Base-by-base conservation (phyloP, 1,139 yeast genomes). In the Maudiozyma humilis region DNA sequence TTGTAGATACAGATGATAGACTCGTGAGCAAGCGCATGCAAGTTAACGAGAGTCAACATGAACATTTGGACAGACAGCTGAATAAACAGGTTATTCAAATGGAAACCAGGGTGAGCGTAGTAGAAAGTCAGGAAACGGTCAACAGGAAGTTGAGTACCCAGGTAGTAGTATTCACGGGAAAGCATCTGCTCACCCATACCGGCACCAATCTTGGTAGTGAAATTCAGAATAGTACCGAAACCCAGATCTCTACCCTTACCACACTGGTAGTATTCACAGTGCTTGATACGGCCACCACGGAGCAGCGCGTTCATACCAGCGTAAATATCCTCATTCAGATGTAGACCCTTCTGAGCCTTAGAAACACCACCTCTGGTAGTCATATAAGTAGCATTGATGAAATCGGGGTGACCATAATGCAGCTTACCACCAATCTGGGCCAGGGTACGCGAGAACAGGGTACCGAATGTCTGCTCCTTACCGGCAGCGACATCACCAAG, bases 151-250 rank as follows among this genome's bases (percentile, higher is more conserved):
- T 91, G 98, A 48, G 98, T 91, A 57, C 97, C 96, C 66, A 91
- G 75, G 68, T 91, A 91, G 71, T 89, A 91, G 72, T 91, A 91
- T 70, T 91, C 98, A 73, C 98, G 84, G 46, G 96, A 88, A 63
- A 91, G 75, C 93, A 91, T 89, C 71, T 91, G 98, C 70, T 91
- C 98, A 71, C 98, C 98, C 98, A 91, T 91, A 84, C 98, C 98
- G 60, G 97, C 95, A 75, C 98, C 98, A 80, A 91, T 91, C 76
- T 91, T 91, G 50, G 98, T 91, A 30, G 97, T 91, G 80, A 91
- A 91, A 71, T 91, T 91, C 74, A 91, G 79, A 76, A 91, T 88
- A 36, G 98, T 89, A 51, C 96, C 96, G 68, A 91, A 91, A 71
- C 98, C 98, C 72, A 91, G 79, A 82, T 91, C 98, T 80, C 98